phyloP scores from a whole-genome alignment of 192 early-diverging fungal species.

The Funneliformis geosporum region DNA sequence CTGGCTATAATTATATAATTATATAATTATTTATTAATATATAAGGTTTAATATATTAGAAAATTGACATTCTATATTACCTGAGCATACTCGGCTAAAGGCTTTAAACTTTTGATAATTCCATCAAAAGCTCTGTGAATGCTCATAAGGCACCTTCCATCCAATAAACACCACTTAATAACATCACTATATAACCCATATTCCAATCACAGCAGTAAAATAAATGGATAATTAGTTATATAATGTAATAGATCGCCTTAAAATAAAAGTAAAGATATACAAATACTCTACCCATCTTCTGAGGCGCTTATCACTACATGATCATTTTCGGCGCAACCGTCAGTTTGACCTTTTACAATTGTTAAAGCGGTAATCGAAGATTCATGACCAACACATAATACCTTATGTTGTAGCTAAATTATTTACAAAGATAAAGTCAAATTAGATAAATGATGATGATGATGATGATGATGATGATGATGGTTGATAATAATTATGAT shows the following conservation, averaged over 20 bases:
- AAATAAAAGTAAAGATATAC: not conserved
- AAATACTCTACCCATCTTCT: conserved; percentile 52
- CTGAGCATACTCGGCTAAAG: conserved; percentile 35
- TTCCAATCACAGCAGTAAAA: too few relatives aligned
- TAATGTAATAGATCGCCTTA: not conserved
- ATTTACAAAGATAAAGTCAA: too few relatives aligned
- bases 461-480: too few relatives aligned
- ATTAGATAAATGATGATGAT: not conserved
- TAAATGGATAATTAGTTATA: not conserved
- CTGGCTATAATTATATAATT: conserved; percentile 12
- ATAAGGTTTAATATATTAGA: not conserved
- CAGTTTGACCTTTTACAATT: conserved; percentile 43
- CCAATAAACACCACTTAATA: conserved; percentile 35
- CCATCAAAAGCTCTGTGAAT: conserved; percentile 50
- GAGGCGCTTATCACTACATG: conserved; percentile 57
- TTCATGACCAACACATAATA: conserved; percentile 54
- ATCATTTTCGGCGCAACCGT: conserved; percentile 42
- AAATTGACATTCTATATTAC: not conserved
- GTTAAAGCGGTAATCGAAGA: conserved; percentile 48
- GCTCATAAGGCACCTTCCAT: conserved; percentile 54
- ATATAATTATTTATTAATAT: not conserved
- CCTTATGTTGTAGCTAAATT: conserved; percentile 44
- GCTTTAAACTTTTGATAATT: conserved; percentile 47
- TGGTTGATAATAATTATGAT: too few relatives aligned
- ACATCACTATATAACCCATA: conserved; percentile 43